Base-by-base conservation (phyloP, 306 rosid species). In the Biancaea sappan region DNA sequence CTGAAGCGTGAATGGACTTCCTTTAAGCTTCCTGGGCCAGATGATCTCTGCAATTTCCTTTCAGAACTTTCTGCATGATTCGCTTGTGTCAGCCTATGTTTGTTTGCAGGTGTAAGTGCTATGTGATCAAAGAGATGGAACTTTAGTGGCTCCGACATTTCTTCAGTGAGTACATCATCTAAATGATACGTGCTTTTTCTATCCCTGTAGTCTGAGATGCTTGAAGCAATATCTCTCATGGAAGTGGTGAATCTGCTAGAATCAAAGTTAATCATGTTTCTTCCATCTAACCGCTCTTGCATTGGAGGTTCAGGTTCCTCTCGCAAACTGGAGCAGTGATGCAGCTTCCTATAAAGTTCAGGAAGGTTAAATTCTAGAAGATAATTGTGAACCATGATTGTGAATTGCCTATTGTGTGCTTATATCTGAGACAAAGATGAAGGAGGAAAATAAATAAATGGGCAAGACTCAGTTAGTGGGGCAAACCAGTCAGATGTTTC, bases 281-380 rank as follows among this genome's bases (percentile, higher is more conserved):
- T 77, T 74, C 74, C 60, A 22, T 32, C 71, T 67, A 68, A 54
- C 32, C 67, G 71, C 69, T 82, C 84, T 58, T 68, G 82, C 68
- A 69, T 24, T 25, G 77, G 54, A 72, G 61, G 43, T 48, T 47
- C 74, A 67, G 70, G 76, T 65, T 72, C 66, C 22, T 59, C 75
- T 22, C 77, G 47, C 69, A 81, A 76, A 66, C 76, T 73, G 71
- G 74, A 47, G 64, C 76, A 32, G 52, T 79, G 74, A 72, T 58
- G 82, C 80, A 76, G 79, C 74, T 81, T 84, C 91, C 94, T 89
- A 72, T 54, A 66, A 47, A 77, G 66, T 44, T 70, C 19, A 51
- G 72, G 10, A 72, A 71, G 48, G 65, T 67, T 70, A 78, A 80
- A 48, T 38, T 84, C 54, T 43, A 78, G 26, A 73, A 66, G 32